Base-by-base conservation (phyloP, 495 filamentous ascomycete species). In the Astrocystis sublimbata region DNA sequence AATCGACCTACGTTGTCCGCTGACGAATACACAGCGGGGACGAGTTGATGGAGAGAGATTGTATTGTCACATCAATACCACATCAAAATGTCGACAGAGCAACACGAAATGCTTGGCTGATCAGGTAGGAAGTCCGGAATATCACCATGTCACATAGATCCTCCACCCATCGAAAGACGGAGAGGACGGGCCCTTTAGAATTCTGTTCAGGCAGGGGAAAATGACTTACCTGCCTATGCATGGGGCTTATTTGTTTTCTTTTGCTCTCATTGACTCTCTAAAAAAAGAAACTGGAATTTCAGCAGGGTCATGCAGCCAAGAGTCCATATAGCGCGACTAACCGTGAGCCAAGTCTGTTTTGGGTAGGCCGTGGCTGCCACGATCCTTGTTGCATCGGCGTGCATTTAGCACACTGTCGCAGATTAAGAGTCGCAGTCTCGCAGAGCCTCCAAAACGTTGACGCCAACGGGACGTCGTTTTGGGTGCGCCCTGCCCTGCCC, bases 401-500 rank as follows among this genome's bases (percentile, higher is more conserved):
- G 19, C 28, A 42, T 53, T 38, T 53, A 24, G 24, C 58, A 47
- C 46, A 49, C 9, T 21, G 33, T 26, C 21, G 57, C n/a, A n/a
- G n/a, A n/a, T n/a, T n/a, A n/a, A n/a, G n/a, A n/a, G n/a, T n/a
- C n/a, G n/a, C n/a, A n/a, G n/a, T n/a, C n/a, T n/a, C n/a, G 57
- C 58, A 41, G 45, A 51, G 58, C 58, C 58, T 51, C 45, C 19
- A 24, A 42, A 30, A 13, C 21, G 35, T 30, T 24, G 12, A 13
- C 17, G 21, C 19, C 17, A 41, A 54, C 1, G 19, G 15, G 26
- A 38, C 15, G 1, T n/a, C n/a, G n/a, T n/a, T n/a, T n/a, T n/a
- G n/a, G n/a, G n/a, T n/a, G n/a, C n/a, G n/a, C n/a, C n/a, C n/a
- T n/a, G n/a, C n/a, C n/a, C n/a, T n/a, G n/a, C n/a, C n/a, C n/a